Evolutionary conservation across 768 basidiomycete species (phyloP), one percentile per base, ranked within the genome.

Genomic region (Suillus ampliporus): DNA sequence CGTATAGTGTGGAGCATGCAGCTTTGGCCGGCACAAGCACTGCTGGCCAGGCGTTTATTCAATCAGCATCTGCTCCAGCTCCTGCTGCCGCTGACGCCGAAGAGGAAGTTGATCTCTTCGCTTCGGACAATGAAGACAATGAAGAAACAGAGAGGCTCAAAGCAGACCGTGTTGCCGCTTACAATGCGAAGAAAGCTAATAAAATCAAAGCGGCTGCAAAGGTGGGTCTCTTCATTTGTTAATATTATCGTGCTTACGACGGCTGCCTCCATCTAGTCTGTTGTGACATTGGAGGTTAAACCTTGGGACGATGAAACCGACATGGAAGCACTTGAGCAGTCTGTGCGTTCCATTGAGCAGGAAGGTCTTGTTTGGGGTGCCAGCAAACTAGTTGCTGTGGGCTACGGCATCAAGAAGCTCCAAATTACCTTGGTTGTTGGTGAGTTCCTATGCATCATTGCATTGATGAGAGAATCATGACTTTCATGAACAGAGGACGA

Each of bases 221-320:
- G 86, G 92, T 92, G 38, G 50, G 81, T 73, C 14, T 48, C 9
- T 17, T 51, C 23, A 17, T 14, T 56, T 50, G 13, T 52, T 14
- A 52, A 19, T 23, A 43, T 44, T 62, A 57, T 52, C 34, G 61
- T 26, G 51, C 51, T 26, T 50, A 63, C 61, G 61, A 50, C 48
- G 50, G 28, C 68, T 65, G n/a, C 62, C 64, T 62, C 61, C 13
- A 53, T 61, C 40, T 77, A 98, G 95, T 99, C 97, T 68, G 89
- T 99, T 65, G 97, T 99, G 57, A 99, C 97, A 51, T 81, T 99
- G 69, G 97, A 99, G 69, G 95, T 99, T 65, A 99, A 99, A 81
- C 96, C 97, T 44, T 97, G 95, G 97, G 97, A 99, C 76, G 97
- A 99, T 74, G 95, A 97, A 82, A 99, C 97, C 57, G 94, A 98